Conservation (phyloP, 352 stramenopile genomes). For the Thraustotheca clavata region DNA sequence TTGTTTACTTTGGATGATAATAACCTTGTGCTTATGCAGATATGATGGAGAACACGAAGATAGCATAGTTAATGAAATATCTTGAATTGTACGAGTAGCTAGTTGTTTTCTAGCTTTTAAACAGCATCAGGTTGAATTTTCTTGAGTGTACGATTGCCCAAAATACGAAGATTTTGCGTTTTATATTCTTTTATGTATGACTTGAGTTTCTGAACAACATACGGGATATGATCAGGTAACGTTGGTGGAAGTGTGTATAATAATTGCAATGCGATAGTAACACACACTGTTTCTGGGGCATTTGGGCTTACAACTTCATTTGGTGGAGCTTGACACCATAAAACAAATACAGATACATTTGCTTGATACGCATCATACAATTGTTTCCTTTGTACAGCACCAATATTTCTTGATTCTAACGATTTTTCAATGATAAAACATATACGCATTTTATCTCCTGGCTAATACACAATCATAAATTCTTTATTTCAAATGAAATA, state of each 20-base stretch:
- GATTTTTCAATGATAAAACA: conserved; percentile 12
- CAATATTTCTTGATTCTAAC: neutral
- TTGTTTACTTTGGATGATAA: no score
- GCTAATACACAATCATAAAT: neutral
- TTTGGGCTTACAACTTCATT: neutral
- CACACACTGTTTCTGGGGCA: neutral
- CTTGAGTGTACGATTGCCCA: neutral
- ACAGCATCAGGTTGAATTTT: neutral
- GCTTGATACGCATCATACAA: conserved; percentile 5
- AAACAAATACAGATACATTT: neutral
- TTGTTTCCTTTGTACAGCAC: neutral
- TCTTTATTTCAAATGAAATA: neutral
- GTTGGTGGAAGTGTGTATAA: neutral
- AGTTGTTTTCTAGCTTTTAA: no score
- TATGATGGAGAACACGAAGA: no score
- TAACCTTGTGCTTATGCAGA: no score
- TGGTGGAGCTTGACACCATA: neutral
- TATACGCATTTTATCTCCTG: conserved; percentile 11
- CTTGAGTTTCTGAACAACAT: neutral
- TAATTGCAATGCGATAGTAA: conserved; percentile 1
- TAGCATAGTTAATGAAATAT: no score
- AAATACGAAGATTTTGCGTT: neutral
- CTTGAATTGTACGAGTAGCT: no score
- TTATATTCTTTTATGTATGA: neutral
- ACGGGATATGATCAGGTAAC: neutral